phyloP scores from a whole-genome alignment of 768 basidiomycete genomes.

The Lactarius vividus region DNA sequence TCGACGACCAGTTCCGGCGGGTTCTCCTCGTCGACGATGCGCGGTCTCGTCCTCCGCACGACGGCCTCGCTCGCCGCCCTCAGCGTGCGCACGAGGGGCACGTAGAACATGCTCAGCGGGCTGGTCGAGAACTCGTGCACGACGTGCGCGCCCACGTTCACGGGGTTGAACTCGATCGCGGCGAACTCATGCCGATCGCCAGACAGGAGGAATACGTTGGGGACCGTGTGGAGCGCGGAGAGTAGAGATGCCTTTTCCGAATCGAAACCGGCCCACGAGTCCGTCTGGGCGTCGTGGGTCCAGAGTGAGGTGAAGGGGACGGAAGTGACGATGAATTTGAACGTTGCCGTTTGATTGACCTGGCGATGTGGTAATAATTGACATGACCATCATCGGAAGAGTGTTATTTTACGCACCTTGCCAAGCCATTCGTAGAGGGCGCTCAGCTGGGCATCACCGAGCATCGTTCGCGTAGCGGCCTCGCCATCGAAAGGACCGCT shows the following conservation, averaged over 20 bases:
- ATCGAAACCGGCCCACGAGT: slow-evolving; percentile 68
- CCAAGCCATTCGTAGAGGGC: slow-evolving; percentile 63
- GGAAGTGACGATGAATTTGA: slow-evolving; percentile 74
- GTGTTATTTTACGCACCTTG: slow-evolving; percentile 37
- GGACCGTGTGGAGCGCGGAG: slow-evolving; percentile 56
- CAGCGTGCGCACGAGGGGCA: slow-evolving; percentile 58
- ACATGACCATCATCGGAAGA: neutral
- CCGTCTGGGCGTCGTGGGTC: slow-evolving; percentile 57
- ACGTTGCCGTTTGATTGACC: slow-evolving; percentile 68
- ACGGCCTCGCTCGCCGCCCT: slow-evolving; percentile 43
- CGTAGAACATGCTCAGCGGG: slow-evolving; percentile 68
- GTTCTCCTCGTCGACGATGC: slow-evolving; percentile 29
- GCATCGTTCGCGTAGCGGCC: slow-evolving; percentile 53
- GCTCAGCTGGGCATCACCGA: slow-evolving; percentile 62
- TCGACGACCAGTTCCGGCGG: slow-evolving; percentile 32
- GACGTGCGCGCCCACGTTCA: slow-evolving; percentile 35
- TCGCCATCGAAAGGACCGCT: slow-evolving; percentile 41
- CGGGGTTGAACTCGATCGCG: slow-evolving; percentile 55
- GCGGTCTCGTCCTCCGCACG: slow-evolving; percentile 37
- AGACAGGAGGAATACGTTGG: slow-evolving; percentile 66
- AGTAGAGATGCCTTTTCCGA: slow-evolving; percentile 59
- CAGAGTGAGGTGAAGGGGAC: slow-evolving; percentile 76
- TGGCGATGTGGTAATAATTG: slow-evolving; percentile 28
- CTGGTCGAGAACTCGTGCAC: slow-evolving; percentile 66
- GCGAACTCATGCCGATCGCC: slow-evolving; percentile 83